These are phyloP conservation scores for Grosmannia clavigera DNA, from an alignment of 2,329 filamentous ascomycete genomes.

Conservation along the genomic window DNA sequence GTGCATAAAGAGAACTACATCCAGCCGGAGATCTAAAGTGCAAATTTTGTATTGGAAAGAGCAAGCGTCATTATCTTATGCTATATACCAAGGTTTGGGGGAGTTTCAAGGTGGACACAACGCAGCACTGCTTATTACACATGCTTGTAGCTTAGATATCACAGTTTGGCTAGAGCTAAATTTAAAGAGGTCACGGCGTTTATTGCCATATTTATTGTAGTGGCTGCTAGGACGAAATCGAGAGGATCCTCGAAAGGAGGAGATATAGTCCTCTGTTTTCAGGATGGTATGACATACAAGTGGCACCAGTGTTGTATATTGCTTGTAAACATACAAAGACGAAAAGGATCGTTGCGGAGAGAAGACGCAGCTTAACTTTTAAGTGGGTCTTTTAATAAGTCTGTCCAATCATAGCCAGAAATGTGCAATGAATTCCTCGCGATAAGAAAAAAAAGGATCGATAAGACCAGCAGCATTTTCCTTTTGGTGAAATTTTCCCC, in stretches of 20 bases:
- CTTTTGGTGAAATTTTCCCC: neutral
- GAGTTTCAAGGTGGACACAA: neutral
- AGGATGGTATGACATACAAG: too few species aligned
- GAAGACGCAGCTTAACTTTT: neutral
- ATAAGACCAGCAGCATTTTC: neutral
- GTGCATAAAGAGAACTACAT: constrained; percentile 6
- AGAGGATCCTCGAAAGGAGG: too few species aligned
- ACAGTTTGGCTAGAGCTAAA: neutral
- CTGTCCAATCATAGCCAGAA: neutral
- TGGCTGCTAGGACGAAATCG: too few species aligned
- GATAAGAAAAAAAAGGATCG: neutral
- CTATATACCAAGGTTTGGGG: neutral
- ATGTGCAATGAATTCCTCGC: neutral
- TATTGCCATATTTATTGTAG: neutral
- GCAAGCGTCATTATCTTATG: neutral
- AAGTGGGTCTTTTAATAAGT: neutral
- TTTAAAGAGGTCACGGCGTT: neutral
- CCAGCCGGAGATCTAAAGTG: neutral
- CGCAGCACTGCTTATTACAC: neutral
- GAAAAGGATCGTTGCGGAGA: neutral
- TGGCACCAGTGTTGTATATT: too few species aligned
- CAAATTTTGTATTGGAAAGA: neutral
- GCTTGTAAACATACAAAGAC: too few species aligned
- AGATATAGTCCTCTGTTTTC: too few species aligned
- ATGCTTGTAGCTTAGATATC: neutral